Percentiles rank a stretch among this genome's conserved stretches.
phyloP scores from a whole-genome alignment of 495 filamentous ascomycete genomes.

The Talaromyces liani region DNA sequence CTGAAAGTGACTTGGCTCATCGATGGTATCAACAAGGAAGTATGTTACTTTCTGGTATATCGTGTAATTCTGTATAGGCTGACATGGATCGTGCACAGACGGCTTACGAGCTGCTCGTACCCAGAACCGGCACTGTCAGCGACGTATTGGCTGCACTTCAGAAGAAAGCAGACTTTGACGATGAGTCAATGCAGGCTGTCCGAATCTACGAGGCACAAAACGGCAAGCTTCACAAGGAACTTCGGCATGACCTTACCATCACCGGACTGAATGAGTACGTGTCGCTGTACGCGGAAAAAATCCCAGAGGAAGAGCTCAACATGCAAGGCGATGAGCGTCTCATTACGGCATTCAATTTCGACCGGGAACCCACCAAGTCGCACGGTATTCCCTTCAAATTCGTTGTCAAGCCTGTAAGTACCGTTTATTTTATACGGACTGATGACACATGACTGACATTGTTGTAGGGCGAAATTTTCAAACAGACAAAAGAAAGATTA shows the following conservation, averaged over 20 bases:
- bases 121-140: slow-evolving; percentile 67
- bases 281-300: slow-evolving; percentile 69
- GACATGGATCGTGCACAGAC: slow-evolving; percentile 42
- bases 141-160: slow-evolving; percentile 69
- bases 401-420: slow-evolving; percentile 69
- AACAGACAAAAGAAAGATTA: slow-evolving; percentile 83
- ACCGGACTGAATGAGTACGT: slow-evolving; percentile 76
- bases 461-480: slow-evolving; percentile 72
- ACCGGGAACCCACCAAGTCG: slow-evolving; percentile 69
- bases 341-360: slow-evolving; percentile 84
- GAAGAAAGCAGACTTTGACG: slow-evolving; percentile 71
- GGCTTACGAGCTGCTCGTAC: slow-evolving; percentile 68
- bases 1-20: slow-evolving; percentile 76
- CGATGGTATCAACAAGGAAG: slow-evolving; percentile 87
- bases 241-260: slow-evolving; percentile 55
- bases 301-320: slow-evolving; percentile 71
- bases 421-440: not conserved
- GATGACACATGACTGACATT: slow-evolving; percentile 9
- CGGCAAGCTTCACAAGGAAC: slow-evolving; percentile 73
- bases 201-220: slow-evolving; percentile 72
- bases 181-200: slow-evolving; percentile 60
- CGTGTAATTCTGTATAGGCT: slow-evolving; percentile 10
- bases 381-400: slow-evolving; percentile 90
- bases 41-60: slow-evolving; percentile 29
- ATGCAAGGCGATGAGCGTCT: slow-evolving; percentile 48